A percentile compares a stretch with the other conserved stretches of the same genome.
These are phyloP conservation scores for Cyamopsis tetragonoloba DNA, from an alignment of 306 rosid species.

Conservation along the genomic window DNA sequence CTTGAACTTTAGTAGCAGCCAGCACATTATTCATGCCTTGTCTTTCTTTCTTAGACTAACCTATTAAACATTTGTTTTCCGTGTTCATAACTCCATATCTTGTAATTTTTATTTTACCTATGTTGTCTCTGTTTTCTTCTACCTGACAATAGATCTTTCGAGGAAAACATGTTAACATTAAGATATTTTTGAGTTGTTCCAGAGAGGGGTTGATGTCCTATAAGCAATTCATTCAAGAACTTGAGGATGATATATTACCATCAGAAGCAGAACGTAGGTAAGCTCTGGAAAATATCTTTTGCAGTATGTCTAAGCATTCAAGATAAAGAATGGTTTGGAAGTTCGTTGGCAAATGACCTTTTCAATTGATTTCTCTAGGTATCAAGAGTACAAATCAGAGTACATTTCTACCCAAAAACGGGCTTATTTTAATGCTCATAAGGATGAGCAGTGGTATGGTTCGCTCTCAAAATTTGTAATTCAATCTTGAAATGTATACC, in stretches of 20 bases:
- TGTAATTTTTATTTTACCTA: no score
- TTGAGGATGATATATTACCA: slow-evolving; percentile 95
- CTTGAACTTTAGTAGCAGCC: background rate
- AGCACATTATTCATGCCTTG: slow-evolving; percentile 7
- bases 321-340: background rate
- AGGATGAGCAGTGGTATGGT: slow-evolving; percentile 87
- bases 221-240: slow-evolving; percentile 98
- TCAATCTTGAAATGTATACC: slow-evolving; percentile 17
- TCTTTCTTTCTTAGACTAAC: background rate
- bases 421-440: slow-evolving; percentile 83
- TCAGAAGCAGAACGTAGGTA: slow-evolving; percentile 98
- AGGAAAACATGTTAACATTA: slow-evolving; percentile 11
- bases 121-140: background rate
- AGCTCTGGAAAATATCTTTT: slow-evolving; percentile 19
- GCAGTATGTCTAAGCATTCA: background rate
- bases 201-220: slow-evolving; percentile 98
- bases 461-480: background rate
- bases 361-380: slow-evolving; percentile 44
- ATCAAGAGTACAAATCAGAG: slow-evolving; percentile 93
- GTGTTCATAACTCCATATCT: background rate
- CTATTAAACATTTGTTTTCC: background rate
- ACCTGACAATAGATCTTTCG: background rate
- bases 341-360: background rate
- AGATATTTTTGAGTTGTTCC: slow-evolving; percentile 29
- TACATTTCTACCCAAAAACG: slow-evolving; percentile 91